Percentiles rank a stretch among this genome's conserved stretches.
Evolutionary conservation across 345 rosid genomes (phyloP).

Genomic region (Clausena lansium): DNA sequence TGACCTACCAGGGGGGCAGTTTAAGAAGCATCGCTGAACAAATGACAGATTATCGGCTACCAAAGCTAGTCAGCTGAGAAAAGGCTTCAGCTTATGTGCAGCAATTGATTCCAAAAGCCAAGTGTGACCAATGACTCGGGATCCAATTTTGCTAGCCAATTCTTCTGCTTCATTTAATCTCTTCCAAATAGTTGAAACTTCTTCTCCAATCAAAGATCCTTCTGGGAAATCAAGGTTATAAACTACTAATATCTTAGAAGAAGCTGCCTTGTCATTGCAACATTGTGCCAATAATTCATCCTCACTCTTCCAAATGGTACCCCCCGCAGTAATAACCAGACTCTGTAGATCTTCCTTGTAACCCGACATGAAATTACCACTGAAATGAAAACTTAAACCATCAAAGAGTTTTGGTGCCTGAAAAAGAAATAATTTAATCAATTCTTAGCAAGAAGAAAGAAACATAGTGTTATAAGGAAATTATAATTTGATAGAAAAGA

Average conservation of each 20-base stretch:
- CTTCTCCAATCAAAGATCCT: slow-evolving; percentile 65
- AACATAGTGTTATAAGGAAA: not conserved
- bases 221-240: slow-evolving; percentile 64
- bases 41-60: not conserved
- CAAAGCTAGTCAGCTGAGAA: slow-evolving; percentile 21
- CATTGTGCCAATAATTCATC: slow-evolving; percentile 34
- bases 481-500: not conserved
- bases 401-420: slow-evolving; percentile 76
- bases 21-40: not conserved
- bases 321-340: slow-evolving; percentile 63
- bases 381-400: slow-evolving; percentile 56
- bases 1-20: not conserved
- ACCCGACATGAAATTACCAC: slow-evolving; percentile 53
- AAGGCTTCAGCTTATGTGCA: slow-evolving; percentile 52
- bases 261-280: slow-evolving; percentile 9
- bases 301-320: slow-evolving; percentile 44
- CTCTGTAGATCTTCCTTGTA: slow-evolving; percentile 67
- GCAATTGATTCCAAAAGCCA: slow-evolving; percentile 89
- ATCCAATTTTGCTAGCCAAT: slow-evolving; percentile 49
- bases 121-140: slow-evolving; percentile 54
- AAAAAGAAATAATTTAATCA: slow-evolving; percentile 12
- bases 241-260: slow-evolving; percentile 41
- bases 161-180: slow-evolving; percentile 67
- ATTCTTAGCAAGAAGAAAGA: not conserved
- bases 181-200: slow-evolving; percentile 64